phyloP scores from a whole-genome alignment of 129 eudicot species.

The Arctium minus region DNA sequence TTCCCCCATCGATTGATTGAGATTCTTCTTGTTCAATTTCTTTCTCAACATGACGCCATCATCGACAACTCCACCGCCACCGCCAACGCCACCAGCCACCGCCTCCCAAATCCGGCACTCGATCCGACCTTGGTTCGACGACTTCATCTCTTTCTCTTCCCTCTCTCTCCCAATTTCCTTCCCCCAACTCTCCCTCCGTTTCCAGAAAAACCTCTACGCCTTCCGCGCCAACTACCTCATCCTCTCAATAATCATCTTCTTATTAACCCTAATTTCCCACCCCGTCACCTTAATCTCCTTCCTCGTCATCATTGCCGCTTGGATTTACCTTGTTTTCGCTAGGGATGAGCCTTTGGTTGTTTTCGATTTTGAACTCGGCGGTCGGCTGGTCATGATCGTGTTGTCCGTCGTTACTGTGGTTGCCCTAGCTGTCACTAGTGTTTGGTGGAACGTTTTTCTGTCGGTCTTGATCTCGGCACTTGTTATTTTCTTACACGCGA shows the following conservation, averaged over 20 bases:
- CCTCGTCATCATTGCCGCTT: conserved; percentile 26
- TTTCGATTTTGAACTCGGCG: conserved; percentile 27
- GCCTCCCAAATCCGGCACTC: conserved; percentile 9
- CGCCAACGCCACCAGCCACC: conserved; percentile 22
- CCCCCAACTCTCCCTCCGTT: conserved; percentile 40
- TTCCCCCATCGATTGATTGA: background rate
- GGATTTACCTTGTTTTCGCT: conserved; percentile 37
- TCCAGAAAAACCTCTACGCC: conserved; percentile 38
- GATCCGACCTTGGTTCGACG: conserved; percentile 53
- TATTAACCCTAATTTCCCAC: conserved; percentile 42
- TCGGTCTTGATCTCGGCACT: conserved; percentile 19
- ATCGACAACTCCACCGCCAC: conserved; percentile 12
- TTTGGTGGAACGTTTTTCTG: conserved; percentile 38
- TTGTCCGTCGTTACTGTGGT: conserved; percentile 27
- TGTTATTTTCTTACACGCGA: conserved; percentile 38
- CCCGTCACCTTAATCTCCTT: conserved; percentile 39
- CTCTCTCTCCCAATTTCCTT: conserved; percentile 47
- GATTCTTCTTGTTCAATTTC: background rate
- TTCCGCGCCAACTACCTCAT: conserved; percentile 49
- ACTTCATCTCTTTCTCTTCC: conserved; percentile 34
- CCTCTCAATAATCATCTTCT: conserved; percentile 26
- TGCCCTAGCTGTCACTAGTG: conserved; percentile 31
- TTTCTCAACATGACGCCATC: background rate
- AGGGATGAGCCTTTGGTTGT: conserved; percentile 36
- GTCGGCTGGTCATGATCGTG: conserved; percentile 26